Evolutionary conservation across 2,329 filamentous ascomycete species (phyloP).

Genomic region (Helminthosporium solani): DNA sequence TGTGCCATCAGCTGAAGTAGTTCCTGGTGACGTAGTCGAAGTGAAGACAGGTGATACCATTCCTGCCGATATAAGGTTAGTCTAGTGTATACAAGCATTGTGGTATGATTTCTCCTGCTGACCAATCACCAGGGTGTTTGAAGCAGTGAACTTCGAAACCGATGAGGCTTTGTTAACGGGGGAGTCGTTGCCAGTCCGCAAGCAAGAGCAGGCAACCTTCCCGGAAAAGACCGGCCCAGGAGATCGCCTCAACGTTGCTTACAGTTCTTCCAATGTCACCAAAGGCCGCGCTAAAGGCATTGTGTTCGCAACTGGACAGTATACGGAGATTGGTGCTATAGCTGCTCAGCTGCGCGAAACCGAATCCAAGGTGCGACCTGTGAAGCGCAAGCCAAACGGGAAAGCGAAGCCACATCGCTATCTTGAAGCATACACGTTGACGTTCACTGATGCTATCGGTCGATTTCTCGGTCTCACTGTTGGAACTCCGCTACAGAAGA

Average conservation of each 20-base stretch:
- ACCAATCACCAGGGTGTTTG: conserved; percentile 43
- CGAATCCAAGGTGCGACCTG: conserved; percentile 34
- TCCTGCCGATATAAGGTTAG: conserved; percentile 64
- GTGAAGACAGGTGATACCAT: conserved; percentile 65
- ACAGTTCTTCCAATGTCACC: conserved; percentile 68
- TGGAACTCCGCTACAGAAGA: conserved; percentile 41
- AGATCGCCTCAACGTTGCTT: conserved; percentile 68
- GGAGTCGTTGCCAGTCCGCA: conserved; percentile 68
- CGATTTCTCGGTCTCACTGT: conserved; percentile 44
- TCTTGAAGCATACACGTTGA: conserved; percentile 56
- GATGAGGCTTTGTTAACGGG: conserved; percentile 72
- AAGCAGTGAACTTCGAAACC: conserved; percentile 72
- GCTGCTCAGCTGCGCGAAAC: conserved; percentile 63
- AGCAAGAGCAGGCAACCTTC: conserved; percentile 60
- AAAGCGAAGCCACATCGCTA: conserved; percentile 37
- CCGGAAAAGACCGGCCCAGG: conserved; percentile 59
- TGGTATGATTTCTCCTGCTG: not conserved
- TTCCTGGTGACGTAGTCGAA: conserved; percentile 67
- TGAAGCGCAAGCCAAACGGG: conserved; percentile 43
- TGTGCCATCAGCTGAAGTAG: conserved; percentile 60
- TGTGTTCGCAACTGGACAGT: conserved; percentile 67
- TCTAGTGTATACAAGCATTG: not conserved
- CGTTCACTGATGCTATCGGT: conserved; percentile 43
- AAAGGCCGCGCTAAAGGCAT: conserved; percentile 68
- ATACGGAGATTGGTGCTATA: conserved; percentile 72